phyloP scores from a whole-genome alignment of 352 stramenopile genomes.

The Globisporangium spiculum region DNA sequence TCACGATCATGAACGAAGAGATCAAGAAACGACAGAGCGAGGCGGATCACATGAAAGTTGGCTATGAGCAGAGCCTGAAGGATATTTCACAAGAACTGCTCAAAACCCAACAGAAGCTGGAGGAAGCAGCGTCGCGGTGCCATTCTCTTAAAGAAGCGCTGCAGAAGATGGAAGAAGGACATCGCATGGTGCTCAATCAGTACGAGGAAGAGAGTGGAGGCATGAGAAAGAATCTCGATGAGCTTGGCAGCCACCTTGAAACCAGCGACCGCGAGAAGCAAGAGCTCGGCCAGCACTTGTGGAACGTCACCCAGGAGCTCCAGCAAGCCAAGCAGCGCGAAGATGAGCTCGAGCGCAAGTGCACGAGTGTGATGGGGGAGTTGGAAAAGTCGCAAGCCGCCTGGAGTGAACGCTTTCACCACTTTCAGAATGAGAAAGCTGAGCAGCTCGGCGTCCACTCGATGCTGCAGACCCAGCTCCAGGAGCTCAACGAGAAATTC shows the following conservation, averaged over 20 bases:
- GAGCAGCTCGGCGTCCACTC: conserved; percentile 30
- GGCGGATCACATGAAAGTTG: conserved; percentile 30
- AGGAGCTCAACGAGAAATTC: conserved; percentile 25
- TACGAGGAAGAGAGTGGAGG: conserved; percentile 19
- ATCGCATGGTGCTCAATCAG: conserved; percentile 18
- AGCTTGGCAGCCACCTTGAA: conserved; percentile 16
- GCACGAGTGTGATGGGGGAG: conserved; percentile 17
- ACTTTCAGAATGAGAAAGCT: conserved; percentile 39
- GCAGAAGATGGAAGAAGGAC: conserved; percentile 17
- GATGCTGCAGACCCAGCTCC: conserved; percentile 38
- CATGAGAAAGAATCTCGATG: conserved; percentile 11
- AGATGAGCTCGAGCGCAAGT: conserved; percentile 24
- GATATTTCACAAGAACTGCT: conserved; percentile 32
- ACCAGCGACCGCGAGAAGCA: conserved; percentile 38
- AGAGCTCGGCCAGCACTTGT: conserved; percentile 60
- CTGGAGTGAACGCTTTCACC: conserved; percentile 40
- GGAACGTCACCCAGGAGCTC: conserved; percentile 52
- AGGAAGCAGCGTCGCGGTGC: conserved; percentile 14
- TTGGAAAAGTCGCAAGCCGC: conserved; percentile 25
- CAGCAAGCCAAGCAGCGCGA: conserved; percentile 31
- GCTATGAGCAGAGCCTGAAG: conserved; percentile 33
- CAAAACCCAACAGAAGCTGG: conserved; percentile 25
- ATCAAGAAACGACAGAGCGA: conserved; percentile 40
- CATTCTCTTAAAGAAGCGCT: conserved; percentile 25
- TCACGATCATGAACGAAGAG: conserved; percentile 62